Evolutionary conservation across 1,139 yeast genomes (phyloP), one percentile per base, ranked within the genome.

Genomic region (Yamadazyma sp.): DNA sequence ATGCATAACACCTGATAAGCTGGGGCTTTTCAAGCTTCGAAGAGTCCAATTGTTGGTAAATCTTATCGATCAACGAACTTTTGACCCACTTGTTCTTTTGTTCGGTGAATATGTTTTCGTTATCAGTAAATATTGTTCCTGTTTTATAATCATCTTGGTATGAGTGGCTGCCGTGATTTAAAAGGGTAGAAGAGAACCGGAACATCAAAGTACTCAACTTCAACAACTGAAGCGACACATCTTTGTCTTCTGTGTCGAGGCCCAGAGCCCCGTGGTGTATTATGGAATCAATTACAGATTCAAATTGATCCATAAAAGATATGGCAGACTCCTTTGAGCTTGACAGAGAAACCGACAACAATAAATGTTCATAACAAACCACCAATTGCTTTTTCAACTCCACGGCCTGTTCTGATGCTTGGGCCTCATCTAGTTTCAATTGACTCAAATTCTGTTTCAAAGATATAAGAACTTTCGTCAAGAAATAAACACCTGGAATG

Each of bases 81-180:
- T 12, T 26, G 3, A 49, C 28, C 73, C 73, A 68, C 9, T 54
- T 42, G 38, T 63, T 60, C 45, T 69, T 69, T 12, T 47, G 38
- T 9, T 40, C 33, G 4, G 50, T 42, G 41, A 66, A 69, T 2
- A 44, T 33, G 0, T 41, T 40, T 15, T 43, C 54, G 2, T 42
- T 36, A 14, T 55, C 50, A 38, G 50, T 45, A 39, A 62, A 66
- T 4, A 64, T 48, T 28, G 50, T 51, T 2, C 64, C 59, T 33
- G 49, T 44, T 7, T 51, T 48, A 30, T 49, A 54, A 14, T 50
- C 54, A 9, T 33, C 20, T 9, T 45, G 31, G 17, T 39, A 42
- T 10, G 34, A 27, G 1, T 36, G 32, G 1, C 41, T 30, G 9
- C 9, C 15, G 11, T 49, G 46, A 33, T 45, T 41, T 15, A 55